Evolutionary conservation across 2,329 filamentous ascomycete genomes (phyloP).

Genomic region (Kalmusia sp.): DNA sequence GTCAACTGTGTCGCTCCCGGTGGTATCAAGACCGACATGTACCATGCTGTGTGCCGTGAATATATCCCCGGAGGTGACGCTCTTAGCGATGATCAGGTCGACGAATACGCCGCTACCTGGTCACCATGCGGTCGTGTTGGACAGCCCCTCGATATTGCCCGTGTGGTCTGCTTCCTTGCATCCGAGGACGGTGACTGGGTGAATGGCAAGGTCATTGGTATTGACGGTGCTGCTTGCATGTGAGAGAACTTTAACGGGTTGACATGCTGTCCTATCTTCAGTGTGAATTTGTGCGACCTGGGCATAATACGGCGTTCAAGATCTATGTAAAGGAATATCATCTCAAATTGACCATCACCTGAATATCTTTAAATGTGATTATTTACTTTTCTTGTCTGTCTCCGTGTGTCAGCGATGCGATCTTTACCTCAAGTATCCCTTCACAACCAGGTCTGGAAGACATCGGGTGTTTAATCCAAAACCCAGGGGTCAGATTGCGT

Average conservation of each 20-base stretch:
- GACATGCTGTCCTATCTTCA: constrained; percentile 14
- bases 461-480: too few species aligned
- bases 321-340: background rate
- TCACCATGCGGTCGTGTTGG: constrained; percentile 70
- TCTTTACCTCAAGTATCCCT: too few species aligned
- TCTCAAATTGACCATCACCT: background rate
- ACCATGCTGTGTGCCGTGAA: constrained; percentile 69
- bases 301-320: constrained; percentile 10
- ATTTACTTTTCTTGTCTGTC: too few species aligned
- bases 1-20: constrained; percentile 67
- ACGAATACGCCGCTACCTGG: constrained; percentile 70
- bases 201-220: constrained; percentile 62
- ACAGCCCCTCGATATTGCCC: constrained; percentile 72
- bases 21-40: constrained; percentile 65
- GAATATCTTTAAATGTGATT: background rate
- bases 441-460: too few species aligned
- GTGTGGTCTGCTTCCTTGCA: constrained; percentile 67
- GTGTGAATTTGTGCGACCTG: constrained; percentile 1
- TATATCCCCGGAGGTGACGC: constrained; percentile 66
- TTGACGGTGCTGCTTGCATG: constrained; percentile 53
- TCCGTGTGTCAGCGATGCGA: too few species aligned
- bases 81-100: constrained; percentile 64
- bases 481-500: too few species aligned
- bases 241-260: constrained; percentile 26
- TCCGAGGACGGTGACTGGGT: constrained; percentile 65